phyloP scores from a whole-genome alignment of 2,329 filamentous ascomycete species.

The Scorias spongiosa region DNA sequence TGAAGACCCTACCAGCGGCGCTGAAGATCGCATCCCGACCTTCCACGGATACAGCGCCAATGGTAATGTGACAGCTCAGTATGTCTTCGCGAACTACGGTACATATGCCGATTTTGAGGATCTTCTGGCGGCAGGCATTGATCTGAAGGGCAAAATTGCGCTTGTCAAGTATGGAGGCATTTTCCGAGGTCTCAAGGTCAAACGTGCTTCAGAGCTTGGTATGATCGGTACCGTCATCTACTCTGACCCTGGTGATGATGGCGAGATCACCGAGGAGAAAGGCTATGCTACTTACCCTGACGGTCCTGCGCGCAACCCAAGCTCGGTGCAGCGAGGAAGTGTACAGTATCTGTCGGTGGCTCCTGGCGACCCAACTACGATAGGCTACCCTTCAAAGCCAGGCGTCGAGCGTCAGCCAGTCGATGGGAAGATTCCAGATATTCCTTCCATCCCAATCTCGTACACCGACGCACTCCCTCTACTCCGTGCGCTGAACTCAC shows the following conservation, averaged over 20 bases:
- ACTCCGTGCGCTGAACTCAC: slow-evolving; percentile 76
- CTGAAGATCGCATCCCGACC: slow-evolving; percentile 61
- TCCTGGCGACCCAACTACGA: slow-evolving; percentile 71
- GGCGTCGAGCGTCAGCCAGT: slow-evolving; percentile 63
- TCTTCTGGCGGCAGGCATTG: slow-evolving; percentile 57
- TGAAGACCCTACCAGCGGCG: slow-evolving; percentile 63
- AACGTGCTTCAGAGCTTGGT: slow-evolving; percentile 78
- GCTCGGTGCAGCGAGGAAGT: slow-evolving; percentile 79
- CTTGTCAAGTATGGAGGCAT: slow-evolving; percentile 72
- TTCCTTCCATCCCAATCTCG: slow-evolving; percentile 83
- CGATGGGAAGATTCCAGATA: slow-evolving; percentile 57
- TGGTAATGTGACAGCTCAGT: slow-evolving; percentile 77
- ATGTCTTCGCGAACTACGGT: slow-evolving; percentile 84
- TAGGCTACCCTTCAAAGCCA: slow-evolving; percentile 84
- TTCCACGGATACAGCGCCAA: slow-evolving; percentile 92
- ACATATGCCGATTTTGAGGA: slow-evolving; percentile 78
- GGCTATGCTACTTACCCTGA: slow-evolving; percentile 67
- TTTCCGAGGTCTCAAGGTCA: slow-evolving; percentile 84
- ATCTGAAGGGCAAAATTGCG: slow-evolving; percentile 70
- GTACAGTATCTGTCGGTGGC: slow-evolving; percentile 48
- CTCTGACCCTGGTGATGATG: slow-evolving; percentile 80
- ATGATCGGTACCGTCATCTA: slow-evolving; percentile 79
- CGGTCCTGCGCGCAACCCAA: slow-evolving; percentile 75
- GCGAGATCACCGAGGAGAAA: slow-evolving; percentile 63
- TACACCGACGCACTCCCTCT: slow-evolving; percentile 76